A percentile compares a stretch with the other conserved stretches of the same genome.
phyloP scores from a whole-genome alignment of 2,329 filamentous ascomycete species.

The Penicillium sp. region DNA sequence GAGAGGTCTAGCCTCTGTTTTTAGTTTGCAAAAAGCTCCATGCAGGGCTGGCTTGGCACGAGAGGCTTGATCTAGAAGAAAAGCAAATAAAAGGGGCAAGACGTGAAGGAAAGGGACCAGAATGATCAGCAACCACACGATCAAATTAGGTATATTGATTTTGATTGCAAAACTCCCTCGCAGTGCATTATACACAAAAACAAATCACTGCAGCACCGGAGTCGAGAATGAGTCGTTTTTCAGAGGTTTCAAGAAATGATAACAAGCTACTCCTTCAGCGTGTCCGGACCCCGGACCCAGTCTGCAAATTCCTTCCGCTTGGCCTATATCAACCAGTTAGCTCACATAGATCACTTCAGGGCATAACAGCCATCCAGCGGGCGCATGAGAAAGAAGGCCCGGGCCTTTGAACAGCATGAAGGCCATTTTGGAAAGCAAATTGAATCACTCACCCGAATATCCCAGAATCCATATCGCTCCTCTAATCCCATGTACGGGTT shows the following conservation, averaged over 20 bases:
- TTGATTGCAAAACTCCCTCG: neutral
- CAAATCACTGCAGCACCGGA: neutral
- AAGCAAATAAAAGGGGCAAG: neutral
- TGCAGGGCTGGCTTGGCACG: neutral
- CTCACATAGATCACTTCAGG: neutral
- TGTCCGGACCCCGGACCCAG: conserved; percentile 60
- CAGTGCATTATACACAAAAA: conserved; percentile 23
- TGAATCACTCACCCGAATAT: conserved; percentile 68
- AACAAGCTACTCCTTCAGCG: conserved; percentile 24
- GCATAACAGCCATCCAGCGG: neutral
- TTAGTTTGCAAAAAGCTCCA: neutral
- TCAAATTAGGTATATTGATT: neutral
- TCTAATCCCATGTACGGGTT: conserved; percentile 82
- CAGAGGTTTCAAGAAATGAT: neutral
- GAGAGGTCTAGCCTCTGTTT: neutral
- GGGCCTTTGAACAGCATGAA: neutral
- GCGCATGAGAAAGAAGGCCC: neutral
- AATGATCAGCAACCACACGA: neutral
- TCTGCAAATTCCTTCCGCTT: conserved; percentile 75
- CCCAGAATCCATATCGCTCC: conserved; percentile 78
- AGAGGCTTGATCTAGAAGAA: neutral
- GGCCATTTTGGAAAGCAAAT: neutral
- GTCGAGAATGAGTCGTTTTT: neutral
- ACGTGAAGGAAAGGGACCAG: neutral
- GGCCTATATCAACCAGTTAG: conserved; percentile 36